These are phyloP conservation scores for Postia placenta DNA, from an alignment of 768 basidiomycete species.

Conservation along the genomic window DNA sequence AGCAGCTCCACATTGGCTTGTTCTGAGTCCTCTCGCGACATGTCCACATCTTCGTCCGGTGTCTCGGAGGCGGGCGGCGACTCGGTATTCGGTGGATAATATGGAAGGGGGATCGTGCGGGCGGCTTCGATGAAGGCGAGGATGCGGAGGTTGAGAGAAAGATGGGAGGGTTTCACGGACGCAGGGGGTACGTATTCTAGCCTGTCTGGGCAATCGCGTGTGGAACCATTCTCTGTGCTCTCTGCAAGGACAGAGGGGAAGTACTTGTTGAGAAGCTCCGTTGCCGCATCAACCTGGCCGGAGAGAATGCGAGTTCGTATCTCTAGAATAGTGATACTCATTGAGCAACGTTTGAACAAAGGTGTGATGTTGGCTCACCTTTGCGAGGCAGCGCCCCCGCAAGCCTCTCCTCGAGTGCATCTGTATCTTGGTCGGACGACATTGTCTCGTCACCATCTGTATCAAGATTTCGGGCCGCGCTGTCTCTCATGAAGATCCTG, in stretches of 20 bases:
- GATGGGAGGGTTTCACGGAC: constrained; percentile 67
- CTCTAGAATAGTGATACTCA: constrained; percentile 35
- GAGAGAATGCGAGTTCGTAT: constrained; percentile 65
- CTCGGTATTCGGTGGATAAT: constrained; percentile 22
- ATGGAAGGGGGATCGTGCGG: constrained; percentile 60
- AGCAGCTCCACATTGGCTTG: constrained; percentile 39
- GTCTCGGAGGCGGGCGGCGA: constrained; percentile 9
- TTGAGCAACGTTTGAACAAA: neutral
- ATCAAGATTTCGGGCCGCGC: constrained; percentile 55
- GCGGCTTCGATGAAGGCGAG: constrained; percentile 84
- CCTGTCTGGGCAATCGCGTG: constrained; percentile 22
- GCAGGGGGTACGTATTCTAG: constrained; percentile 50
- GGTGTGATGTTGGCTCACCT: constrained; percentile 44
- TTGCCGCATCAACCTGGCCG: constrained; percentile 72
- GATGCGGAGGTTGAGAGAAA: constrained; percentile 81
- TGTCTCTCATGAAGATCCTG: constrained; percentile 58
- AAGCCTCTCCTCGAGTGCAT: constrained; percentile 13
- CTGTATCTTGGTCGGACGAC: constrained; percentile 18
- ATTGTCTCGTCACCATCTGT: constrained; percentile 65
- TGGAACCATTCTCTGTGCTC: constrained; percentile 8
- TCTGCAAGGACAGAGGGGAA: constrained; percentile 67
- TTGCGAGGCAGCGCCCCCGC: constrained; percentile 39
- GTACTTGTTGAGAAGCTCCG: constrained; percentile 54
- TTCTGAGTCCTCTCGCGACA: constrained; percentile 24
- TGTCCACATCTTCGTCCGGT: constrained; percentile 5